Conservation (phyloP, 2,329 filamentous ascomycete genomes). For the Nothophaeocryptopus gaeumannii region DNA sequence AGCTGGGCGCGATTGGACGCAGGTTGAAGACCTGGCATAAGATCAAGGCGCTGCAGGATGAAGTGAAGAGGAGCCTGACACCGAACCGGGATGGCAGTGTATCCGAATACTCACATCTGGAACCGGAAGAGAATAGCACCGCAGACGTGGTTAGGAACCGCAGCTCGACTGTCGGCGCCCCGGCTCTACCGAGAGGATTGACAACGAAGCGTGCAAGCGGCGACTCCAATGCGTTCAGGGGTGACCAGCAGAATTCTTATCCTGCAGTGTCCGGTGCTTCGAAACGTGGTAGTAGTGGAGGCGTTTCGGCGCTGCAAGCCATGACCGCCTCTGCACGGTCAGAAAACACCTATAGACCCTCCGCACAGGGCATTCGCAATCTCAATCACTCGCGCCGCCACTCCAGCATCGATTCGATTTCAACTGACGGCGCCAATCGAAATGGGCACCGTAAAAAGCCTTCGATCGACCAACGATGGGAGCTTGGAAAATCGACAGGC, state of each 20-base stretch:
- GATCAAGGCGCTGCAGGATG: conserved; percentile 86
- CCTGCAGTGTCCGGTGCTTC: conserved; percentile 14
- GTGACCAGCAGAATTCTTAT: conserved; percentile 8
- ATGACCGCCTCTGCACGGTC: conserved; percentile 34
- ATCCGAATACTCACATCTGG: conserved; percentile 43
- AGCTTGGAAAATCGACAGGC: conserved; percentile 26
- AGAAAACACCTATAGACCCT: conserved; percentile 34
- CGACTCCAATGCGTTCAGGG: conserved; percentile 11
- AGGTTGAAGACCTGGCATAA: conserved; percentile 95
- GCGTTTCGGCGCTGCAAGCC: conserved; percentile 31
- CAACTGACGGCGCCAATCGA: conserved; percentile 28
- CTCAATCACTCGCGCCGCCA: conserved; percentile 81
- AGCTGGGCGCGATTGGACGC: conserved; percentile 84
- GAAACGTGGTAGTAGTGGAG: conserved; percentile 28
- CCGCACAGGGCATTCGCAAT: conserved; percentile 37
- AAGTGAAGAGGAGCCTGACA: conserved; percentile 64
- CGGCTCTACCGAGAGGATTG: conserved; percentile 19
- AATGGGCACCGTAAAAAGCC: conserved; percentile 53
- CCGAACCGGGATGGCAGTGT: conserved; percentile 31
- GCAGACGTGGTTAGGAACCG: conserved; percentile 46
- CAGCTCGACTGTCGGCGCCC: conserved; percentile 41
- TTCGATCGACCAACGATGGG: conserved; percentile 60
- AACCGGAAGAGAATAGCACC: conserved; percentile 36
- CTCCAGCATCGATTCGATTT: conserved; percentile 75
- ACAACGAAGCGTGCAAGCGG: conserved; percentile 23